A percentile compares a stretch with the other conserved stretches of the same genome.
Evolutionary conservation across 495 filamentous ascomycete genomes (phyloP).

Genomic region (Penicillium crystallinum): DNA sequence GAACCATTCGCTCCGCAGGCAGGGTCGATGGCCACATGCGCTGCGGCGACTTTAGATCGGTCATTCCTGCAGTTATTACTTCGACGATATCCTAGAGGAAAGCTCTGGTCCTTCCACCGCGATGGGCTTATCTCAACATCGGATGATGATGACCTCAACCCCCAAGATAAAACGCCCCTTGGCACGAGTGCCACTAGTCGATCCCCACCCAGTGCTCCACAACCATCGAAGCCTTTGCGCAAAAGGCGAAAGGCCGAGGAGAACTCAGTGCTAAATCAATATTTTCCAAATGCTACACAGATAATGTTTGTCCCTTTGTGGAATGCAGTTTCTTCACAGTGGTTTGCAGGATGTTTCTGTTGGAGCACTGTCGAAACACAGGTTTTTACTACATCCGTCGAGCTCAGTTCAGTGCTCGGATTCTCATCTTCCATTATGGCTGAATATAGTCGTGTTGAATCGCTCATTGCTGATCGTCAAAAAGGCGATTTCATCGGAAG

Average conservation of each 20-base stretch:
- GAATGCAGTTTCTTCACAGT: conserved; percentile 62
- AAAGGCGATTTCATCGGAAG: conserved; percentile 75
- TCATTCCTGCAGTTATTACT: conserved; percentile 48
- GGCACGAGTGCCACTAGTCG: conserved; percentile 5
- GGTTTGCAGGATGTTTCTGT: conserved; percentile 63
- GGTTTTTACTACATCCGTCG: conserved; percentile 38
- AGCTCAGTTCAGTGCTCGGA: conserved; percentile 50
- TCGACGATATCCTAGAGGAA: conserved; percentile 55
- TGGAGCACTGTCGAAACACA: conserved; percentile 50
- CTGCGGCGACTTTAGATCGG: conserved; percentile 35
- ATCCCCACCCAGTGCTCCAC: conserved; percentile 4
- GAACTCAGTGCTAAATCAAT: conserved; percentile 37
- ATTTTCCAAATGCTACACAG: conserved; percentile 43
- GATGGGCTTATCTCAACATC: conserved; percentile 41
- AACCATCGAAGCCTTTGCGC: conserved; percentile 36
- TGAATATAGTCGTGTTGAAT: conserved; percentile 58
- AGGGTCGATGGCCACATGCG: conserved; percentile 25
- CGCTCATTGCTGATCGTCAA: conserved; percentile 52
- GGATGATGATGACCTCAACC: conserved; percentile 33
- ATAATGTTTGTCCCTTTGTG: conserved; percentile 57
- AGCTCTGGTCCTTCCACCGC: conserved; percentile 60
- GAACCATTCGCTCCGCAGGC: conserved; percentile 37
- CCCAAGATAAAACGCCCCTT: conserved; percentile 17
- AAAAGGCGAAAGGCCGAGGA: conserved; percentile 39
- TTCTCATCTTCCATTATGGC: conserved; percentile 67